Percentiles rank a stretch among this genome's conserved stretches.
These are phyloP conservation scores for Aspergillus tamarii DNA, from an alignment of 2,329 filamentous ascomycete genomes.

Conservation along the genomic window DNA sequence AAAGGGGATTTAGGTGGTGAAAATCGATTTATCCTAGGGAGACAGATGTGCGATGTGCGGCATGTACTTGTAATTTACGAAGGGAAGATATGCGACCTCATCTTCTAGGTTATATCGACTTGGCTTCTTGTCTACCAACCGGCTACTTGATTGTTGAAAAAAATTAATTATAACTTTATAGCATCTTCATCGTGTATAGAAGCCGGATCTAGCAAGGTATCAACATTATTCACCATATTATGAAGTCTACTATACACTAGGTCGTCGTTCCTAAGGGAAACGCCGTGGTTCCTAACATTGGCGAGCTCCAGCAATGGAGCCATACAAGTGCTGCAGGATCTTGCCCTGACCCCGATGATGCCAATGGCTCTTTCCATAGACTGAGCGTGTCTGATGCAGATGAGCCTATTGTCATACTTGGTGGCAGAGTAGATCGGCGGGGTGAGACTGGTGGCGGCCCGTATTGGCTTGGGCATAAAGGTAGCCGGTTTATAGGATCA, in stretches of 20 bases:
- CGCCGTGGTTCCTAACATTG: not conserved
- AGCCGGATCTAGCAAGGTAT: not conserved
- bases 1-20: too few relatives aligned
- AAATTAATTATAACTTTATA: not conserved
- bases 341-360: not conserved
- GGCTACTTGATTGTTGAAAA: too few relatives aligned
- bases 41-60: too few relatives aligned
- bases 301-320: not conserved
- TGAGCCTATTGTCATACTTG: not conserved
- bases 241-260: not conserved
- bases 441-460: not conserved
- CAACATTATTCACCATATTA: not conserved
- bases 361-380: not conserved
- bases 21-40: too few relatives aligned
- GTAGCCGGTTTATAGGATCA: not conserved
- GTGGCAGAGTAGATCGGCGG: not conserved
- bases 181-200: not conserved
- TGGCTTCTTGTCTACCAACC: too few relatives aligned
- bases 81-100: too few relatives aligned
- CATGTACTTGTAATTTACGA: too few relatives aligned
- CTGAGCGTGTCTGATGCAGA: not conserved
- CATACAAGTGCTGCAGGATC: not conserved
- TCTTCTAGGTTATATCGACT: too few relatives aligned
- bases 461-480: not conserved
- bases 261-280: not conserved